These are phyloP conservation scores for Telopea speciosissima DNA, from an alignment of 177 flowering plant genomes.

Conservation along the genomic window DNA sequence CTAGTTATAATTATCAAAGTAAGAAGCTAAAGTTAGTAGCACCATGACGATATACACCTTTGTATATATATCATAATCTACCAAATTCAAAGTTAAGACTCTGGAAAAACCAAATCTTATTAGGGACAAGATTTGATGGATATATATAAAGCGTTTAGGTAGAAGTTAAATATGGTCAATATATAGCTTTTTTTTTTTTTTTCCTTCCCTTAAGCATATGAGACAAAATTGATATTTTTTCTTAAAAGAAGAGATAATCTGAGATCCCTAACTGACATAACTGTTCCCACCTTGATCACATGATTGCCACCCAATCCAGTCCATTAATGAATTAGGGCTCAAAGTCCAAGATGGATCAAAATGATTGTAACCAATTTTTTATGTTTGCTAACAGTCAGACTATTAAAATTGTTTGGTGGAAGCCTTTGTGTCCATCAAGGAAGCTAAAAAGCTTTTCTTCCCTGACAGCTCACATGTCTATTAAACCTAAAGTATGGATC, in stretches of 20 bases:
- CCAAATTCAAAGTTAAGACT: too few species aligned
- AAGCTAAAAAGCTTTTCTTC: too few species aligned
- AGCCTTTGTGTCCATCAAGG: not conserved
- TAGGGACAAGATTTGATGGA: too few species aligned
- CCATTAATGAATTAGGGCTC: not conserved
- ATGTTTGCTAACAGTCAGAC: too few species aligned
- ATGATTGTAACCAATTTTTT: too few species aligned
- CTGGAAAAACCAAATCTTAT: too few species aligned
- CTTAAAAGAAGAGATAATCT: conserved; percentile 12
- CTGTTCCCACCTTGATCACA: not conserved
- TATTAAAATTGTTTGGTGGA: not conserved
- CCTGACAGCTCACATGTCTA: not conserved
- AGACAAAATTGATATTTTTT: conserved; percentile 3
- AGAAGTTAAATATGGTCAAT: not conserved
- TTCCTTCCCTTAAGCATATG: not conserved
- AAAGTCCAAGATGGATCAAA: not conserved
- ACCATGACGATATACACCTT: too few species aligned
- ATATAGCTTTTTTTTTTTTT: conserved; percentile 19
- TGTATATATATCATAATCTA: too few species aligned
- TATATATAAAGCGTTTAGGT: too few species aligned
- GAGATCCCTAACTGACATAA: conserved; percentile 7
- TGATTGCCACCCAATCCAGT: not conserved
- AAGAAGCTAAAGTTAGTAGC: too few species aligned
- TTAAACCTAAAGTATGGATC: not conserved
- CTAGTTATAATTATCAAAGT: too few species aligned